Percentiles rank a stretch among this genome's conserved stretches.
phyloP scores from a whole-genome alignment of 1,284 basidiomycete species.

The Tilletia setariae region DNA sequence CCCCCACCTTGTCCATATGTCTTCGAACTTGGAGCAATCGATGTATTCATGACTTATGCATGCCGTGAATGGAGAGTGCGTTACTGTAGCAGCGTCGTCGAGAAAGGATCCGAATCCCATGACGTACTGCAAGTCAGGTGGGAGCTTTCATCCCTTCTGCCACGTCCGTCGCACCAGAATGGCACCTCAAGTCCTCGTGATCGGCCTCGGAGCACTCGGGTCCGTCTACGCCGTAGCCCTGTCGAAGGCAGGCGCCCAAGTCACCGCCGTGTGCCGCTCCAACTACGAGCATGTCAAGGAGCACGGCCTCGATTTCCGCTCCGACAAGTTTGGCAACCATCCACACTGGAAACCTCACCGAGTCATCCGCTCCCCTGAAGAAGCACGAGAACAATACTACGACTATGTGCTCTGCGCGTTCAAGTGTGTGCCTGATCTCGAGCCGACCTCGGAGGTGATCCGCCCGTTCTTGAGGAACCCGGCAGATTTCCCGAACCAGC shows the following conservation, averaged over 20 bases:
- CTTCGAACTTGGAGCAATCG: no score
- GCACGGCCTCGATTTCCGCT: conserved; percentile 62
- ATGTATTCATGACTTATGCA: no score
- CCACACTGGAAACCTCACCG: conserved; percentile 65
- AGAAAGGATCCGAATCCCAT: no score
- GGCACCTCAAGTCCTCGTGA: conserved; percentile 54
- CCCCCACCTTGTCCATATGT: no score
- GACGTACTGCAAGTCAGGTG: no score
- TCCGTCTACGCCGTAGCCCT: conserved; percentile 65
- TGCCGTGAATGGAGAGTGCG: no score
- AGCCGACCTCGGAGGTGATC: conserved; percentile 63
- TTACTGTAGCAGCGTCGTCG: no score
- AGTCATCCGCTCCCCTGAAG: conserved; percentile 63
- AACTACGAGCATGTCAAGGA: conserved; percentile 65
- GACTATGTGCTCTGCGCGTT: conserved; percentile 63
- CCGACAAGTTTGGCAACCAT: conserved; percentile 64
- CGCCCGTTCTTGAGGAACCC: conserved; percentile 59
- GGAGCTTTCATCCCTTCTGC: no score
- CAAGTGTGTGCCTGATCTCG: conserved; percentile 70
- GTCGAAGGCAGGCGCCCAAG: conserved; percentile 64
- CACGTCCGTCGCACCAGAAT: neutral
- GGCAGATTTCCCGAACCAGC: conserved; percentile 31
- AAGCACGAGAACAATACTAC: conserved; percentile 65
- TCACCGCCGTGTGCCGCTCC: conserved; percentile 71
- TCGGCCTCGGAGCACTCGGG: conserved; percentile 61